Conservation (phyloP, 1,139 yeast genomes). For the Magnusiomyces paraingens region DNA sequence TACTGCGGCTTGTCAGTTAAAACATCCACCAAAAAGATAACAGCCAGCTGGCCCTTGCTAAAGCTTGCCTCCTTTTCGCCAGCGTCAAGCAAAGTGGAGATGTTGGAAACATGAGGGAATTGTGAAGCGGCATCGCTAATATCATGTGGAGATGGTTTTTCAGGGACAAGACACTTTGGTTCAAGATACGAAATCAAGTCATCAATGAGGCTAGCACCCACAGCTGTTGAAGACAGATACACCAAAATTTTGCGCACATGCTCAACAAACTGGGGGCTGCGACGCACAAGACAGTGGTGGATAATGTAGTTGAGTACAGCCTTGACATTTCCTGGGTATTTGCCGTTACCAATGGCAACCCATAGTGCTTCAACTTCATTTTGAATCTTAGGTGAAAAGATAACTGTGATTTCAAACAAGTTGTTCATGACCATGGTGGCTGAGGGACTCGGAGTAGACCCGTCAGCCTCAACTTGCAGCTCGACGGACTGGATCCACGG, state of each 20-base stretch:
- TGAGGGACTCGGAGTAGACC: constrained; percentile 28
- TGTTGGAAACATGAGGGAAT: constrained; percentile 74
- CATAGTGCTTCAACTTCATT: constrained; percentile 90
- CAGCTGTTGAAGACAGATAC: constrained; percentile 59
- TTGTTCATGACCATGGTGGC: constrained; percentile 69
- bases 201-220: constrained; percentile 53
- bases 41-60: constrained; percentile 80
- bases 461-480: constrained; percentile 48
- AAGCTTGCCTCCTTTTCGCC: constrained; percentile 66
- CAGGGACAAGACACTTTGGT: constrained; percentile 86
- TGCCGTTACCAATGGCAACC: constrained; percentile 80
- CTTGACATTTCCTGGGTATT: constrained; percentile 60
- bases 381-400: constrained; percentile 64
- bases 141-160: constrained; percentile 36
- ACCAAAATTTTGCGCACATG: constrained; percentile 76
- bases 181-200: constrained; percentile 61
- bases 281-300: constrained; percentile 59
- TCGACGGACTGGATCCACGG: constrained; percentile 90
- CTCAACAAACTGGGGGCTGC: constrained; percentile 70
- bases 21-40: constrained; percentile 77
- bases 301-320: constrained; percentile 67
- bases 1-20: constrained; percentile 42
- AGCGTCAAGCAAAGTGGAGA: constrained; percentile 48
- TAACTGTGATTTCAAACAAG: constrained; percentile 76
- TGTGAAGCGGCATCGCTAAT: constrained; percentile 28